Base-by-base conservation (phyloP, 169 alveolate genomes). In the Eimeria brunetti region DNA sequence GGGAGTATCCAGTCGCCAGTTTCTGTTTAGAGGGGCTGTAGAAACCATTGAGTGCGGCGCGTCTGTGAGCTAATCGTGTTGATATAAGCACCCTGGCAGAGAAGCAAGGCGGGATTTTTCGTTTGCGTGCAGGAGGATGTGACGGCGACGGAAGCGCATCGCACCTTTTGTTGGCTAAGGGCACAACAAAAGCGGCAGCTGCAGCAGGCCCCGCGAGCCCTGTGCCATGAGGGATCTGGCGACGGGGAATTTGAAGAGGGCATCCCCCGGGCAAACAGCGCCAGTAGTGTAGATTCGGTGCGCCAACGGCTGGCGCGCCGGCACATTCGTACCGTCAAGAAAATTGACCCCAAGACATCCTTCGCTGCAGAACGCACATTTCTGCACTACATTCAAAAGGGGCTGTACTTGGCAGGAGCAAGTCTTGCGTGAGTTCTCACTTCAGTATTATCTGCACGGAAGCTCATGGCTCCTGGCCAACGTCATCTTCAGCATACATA, bases 311-410 rank as follows among this genome's bases (percentile, higher is more conserved):
- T 86, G 60, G 44, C 46, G 24, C 93, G 93, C 83, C 93, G 93
- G 27, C 93, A 86, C 83, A 64, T 86, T 41, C 80, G 93, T 20
- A 76, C 81, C 24, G 89, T 91, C 60, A 67, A 67, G 75, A 97
- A 96, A 94, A 84, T 97, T 41, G 98, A 97, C 73, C 98, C 98
- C 36, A 97, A 97, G 95, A 91, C 97, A 38, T 88, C 96, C 83
- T 97, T 97, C 84, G 98, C 98, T 22, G 97, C 97, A 2, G 98
- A 97, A 67, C 96, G 98, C 78, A 97, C 97, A 6, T 95, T 97
- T 91, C 96, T 97, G 41, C 98, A 97, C 95, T 97, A 97, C 96
- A 58, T 96, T 44, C 94, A 95, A 44, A 85, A 97, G 85, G 96
- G 97, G 33, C 95, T 97, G 22, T 97, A 96, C 86, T 64, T 93